Conservation (phyloP, 345 rosid species). For the Dimocarpus longan region DNA sequence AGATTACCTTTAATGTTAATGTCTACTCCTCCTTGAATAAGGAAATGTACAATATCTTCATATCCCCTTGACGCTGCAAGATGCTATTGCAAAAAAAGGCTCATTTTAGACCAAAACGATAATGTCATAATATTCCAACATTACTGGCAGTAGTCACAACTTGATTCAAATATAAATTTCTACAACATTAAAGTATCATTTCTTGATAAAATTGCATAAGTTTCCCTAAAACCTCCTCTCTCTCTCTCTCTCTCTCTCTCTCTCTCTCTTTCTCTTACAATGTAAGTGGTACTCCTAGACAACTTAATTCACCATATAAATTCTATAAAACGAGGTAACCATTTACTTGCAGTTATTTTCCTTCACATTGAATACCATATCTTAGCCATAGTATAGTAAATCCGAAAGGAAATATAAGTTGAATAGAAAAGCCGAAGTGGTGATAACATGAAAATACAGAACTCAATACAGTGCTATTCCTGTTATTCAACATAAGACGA, state of each 20-base stretch:
- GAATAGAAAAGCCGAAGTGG: neutral
- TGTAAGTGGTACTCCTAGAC: too few species aligned
- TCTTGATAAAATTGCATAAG: neutral
- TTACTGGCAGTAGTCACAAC: neutral
- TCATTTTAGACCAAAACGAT: slow-evolving; percentile 10
- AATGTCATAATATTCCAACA: neutral
- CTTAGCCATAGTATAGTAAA: too few species aligned
- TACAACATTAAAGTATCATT: neutral
- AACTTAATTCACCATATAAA: too few species aligned
- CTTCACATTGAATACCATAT: too few species aligned
- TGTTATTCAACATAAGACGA: neutral
- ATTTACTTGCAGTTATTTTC: too few species aligned
- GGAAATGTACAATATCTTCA: slow-evolving; percentile 67
- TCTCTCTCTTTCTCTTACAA: too few species aligned
- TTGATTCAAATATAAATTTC: neutral
- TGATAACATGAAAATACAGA: neutral
- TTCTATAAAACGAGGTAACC: too few species aligned
- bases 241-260: neutral
- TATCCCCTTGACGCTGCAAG: slow-evolving; percentile 86
- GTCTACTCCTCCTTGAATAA: slow-evolving; percentile 63
- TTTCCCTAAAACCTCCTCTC: neutral
- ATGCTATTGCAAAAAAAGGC: slow-evolving; percentile 54
- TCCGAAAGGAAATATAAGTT: too few species aligned
- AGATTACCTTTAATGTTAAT: slow-evolving; percentile 68
- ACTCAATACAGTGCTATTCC: neutral